Evolutionary conservation across 2,329 filamentous ascomycete species (phyloP).

Genomic region (Claviceps purpurea): DNA sequence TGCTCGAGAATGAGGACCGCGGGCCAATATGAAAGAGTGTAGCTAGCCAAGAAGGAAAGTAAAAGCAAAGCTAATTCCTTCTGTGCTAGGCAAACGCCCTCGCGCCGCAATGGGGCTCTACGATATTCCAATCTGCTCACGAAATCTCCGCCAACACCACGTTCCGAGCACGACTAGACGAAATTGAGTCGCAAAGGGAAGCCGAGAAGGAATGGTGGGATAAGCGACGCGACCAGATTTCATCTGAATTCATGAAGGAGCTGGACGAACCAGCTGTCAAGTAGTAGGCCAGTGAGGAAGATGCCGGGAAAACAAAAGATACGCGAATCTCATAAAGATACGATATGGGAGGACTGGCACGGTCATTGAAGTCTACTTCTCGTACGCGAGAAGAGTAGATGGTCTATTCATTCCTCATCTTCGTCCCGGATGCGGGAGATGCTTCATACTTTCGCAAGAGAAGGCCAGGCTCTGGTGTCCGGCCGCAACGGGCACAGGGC

Average conservation of each 20-base stretch:
- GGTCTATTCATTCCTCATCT: not conserved
- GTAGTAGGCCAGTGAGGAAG: conserved; percentile 21
- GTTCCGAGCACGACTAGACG: conserved; percentile 60
- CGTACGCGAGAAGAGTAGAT: not conserved
- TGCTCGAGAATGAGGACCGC: not conserved
- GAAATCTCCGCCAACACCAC: conserved; percentile 81
- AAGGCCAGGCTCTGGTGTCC: too few relatives aligned
- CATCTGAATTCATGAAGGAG: conserved; percentile 73
- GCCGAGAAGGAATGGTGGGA: conserved; percentile 89
- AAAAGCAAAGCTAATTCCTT: not conserved
- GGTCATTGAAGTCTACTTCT: too few relatives aligned
- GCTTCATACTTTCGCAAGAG: too few relatives aligned
- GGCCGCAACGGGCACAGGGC: too few relatives aligned
- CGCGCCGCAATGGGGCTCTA: conserved; percentile 76
- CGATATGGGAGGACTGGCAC: not conserved
- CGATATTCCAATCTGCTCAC: conserved; percentile 94
- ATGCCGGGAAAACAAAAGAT: conserved; percentile 45
- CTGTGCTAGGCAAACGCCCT: conserved; percentile 70
- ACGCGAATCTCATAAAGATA: not conserved
- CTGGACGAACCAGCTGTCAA: conserved; percentile 45
- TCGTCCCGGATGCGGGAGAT: too few relatives aligned
- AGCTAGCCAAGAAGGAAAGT: not conserved
- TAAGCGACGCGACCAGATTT: conserved; percentile 60
- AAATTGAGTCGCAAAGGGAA: conserved; percentile 57
- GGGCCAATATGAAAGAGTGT: not conserved